Conservation (phyloP, 257 asterid genomes). For the Verbena officinalis region DNA sequence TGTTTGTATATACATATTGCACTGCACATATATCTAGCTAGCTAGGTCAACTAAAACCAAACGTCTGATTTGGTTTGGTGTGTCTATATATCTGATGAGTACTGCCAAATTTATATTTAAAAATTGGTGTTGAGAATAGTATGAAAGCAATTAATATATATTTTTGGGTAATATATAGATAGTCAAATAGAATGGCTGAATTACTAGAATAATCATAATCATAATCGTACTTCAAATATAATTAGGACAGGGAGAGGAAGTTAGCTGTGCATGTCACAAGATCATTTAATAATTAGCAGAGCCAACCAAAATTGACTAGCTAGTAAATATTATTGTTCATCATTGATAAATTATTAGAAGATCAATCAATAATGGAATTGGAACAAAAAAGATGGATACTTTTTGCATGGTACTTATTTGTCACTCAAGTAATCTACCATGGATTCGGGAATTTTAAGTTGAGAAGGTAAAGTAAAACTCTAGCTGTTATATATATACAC, state of each 20-base stretch:
- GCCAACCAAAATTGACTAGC: not conserved
- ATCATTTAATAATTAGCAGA: constrained; percentile 2
- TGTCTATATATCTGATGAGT: not conserved
- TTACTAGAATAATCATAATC: not conserved
- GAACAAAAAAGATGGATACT: no score
- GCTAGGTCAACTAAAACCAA: not conserved
- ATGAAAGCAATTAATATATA: constrained; percentile 20
- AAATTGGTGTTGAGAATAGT: not conserved
- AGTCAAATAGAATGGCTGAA: constrained; percentile 30
- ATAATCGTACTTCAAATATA: no score
- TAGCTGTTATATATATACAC: no score
- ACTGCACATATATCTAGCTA: not conserved
- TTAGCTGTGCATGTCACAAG: not conserved
- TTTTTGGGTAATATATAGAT: not conserved
- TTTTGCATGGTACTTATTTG: not conserved
- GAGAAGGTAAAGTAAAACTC: no score
- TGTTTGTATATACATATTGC: no score
- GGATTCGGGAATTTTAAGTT: no score
- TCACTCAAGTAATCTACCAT: not conserved
- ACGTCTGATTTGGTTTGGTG: constrained; percentile 23
- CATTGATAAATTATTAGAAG: no score
- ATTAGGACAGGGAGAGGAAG: no score
- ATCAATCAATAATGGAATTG: no score
- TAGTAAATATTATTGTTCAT: not conserved
- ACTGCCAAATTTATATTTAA: not conserved